phyloP scores from a whole-genome alignment of 495 filamentous ascomycete genomes.

The Diplogelasinospora grovesii region DNA sequence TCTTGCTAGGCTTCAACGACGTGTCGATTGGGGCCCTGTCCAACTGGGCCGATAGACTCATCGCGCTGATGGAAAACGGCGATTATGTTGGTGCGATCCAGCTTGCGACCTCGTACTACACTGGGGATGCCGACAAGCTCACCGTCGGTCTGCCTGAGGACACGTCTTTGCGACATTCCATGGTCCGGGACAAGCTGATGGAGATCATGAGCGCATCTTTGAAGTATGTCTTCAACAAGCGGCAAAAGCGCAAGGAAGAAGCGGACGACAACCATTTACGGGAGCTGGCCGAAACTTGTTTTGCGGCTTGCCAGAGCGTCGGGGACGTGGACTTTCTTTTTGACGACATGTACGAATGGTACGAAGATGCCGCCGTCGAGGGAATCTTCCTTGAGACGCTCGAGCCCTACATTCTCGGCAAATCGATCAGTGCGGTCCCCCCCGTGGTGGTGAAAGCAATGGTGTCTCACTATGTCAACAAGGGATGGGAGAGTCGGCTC shows the following conservation, averaged over 20 bases:
- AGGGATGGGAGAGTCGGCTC: constrained; percentile 64
- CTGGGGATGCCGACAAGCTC: constrained; percentile 79
- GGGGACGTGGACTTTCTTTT: constrained; percentile 76
- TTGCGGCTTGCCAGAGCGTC: constrained; percentile 73
- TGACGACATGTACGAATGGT: constrained; percentile 83
- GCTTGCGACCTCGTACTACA: constrained; percentile 86
- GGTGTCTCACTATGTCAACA: constrained; percentile 68
- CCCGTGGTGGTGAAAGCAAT: constrained; percentile 81
- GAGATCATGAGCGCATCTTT: constrained; percentile 94
- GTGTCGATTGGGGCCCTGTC: constrained; percentile 82
- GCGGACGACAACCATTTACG: constrained; percentile 57
- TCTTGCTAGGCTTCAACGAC: constrained; percentile 85
- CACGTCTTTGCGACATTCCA: constrained; percentile 60
- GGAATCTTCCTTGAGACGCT: constrained; percentile 79
- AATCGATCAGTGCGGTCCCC: constrained; percentile 66
- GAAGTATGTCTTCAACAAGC: constrained; percentile 73
- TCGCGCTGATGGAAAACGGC: constrained; percentile 91
- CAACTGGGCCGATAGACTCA: constrained; percentile 97
- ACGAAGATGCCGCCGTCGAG: constrained; percentile 66
- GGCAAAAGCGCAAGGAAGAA: constrained; percentile 44
- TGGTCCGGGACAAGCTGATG: constrained; percentile 82
- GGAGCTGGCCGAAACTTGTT: constrained; percentile 75
- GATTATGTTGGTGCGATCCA: constrained; percentile 87
- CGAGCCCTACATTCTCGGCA: constrained; percentile 77
- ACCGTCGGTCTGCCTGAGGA: constrained; percentile 93